Base-by-base conservation (phyloP, 2,329 filamentous ascomycete species). In the Xylaria arbuscula region DNA sequence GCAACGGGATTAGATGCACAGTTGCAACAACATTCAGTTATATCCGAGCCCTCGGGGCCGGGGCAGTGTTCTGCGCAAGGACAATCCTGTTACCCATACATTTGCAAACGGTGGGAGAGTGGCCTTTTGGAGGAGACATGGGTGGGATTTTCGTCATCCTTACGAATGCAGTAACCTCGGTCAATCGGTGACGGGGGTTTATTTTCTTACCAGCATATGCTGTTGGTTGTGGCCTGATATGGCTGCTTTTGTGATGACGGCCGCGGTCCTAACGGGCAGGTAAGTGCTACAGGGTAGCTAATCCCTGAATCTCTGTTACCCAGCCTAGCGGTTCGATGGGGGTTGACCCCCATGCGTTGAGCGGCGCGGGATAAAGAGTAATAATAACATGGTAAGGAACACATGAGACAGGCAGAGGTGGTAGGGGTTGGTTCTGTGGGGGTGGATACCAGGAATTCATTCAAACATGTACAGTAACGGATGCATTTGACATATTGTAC, bases 121-220 rank as follows among this genome's bases (percentile, higher is more conserved):
- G 40, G 54, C 36, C 50, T 5, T 17, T 22, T 54, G n/a, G 17
- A 59, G 50, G 48, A 55, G 50, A 24, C 47, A 63, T 40, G 62
- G 59, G 62, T 50, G 22, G 15, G 8, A 51, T 51, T 42, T 48
- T 56, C 66, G 32, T 50, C 57, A 62, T 15, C 58, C 17, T 32
- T 56, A 61, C 63, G 9, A 42, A 65, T 62, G 36, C 53, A 51
- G 56, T 19, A 68, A 60, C 51, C 51, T 65, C 66, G 58, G 64
- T 66, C 32, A 66, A 22, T 51, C 58, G 57, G 58, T 57, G 59
- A 67, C 47, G 38, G 57, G 57, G 63, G 2, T 56, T 17, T n/a
- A 36, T 22, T 50, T 48, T 64, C 62, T 65, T 51, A 55, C 63
- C 42, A 61, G 54, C 63, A 47, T 17, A 54, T 53, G 47, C 42